phyloP scores from a whole-genome alignment of 495 filamentous ascomycete genomes.

The Penicillium samsonianum region DNA sequence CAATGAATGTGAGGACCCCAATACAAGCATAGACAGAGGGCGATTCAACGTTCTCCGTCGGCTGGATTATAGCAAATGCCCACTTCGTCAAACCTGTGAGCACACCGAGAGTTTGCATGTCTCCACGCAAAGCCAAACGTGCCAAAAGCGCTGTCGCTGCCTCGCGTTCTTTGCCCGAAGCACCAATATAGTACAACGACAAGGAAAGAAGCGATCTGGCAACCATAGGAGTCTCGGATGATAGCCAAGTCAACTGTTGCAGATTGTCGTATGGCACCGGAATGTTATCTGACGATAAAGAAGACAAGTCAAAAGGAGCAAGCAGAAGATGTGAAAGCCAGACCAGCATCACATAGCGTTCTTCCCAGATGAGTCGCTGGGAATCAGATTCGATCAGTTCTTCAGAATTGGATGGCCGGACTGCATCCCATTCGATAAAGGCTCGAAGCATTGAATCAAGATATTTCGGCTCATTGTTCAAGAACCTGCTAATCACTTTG shows the following conservation, averaged over 20 bases:
- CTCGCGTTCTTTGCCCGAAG: constrained; percentile 82
- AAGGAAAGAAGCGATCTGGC: constrained; percentile 68
- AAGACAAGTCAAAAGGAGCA: constrained; percentile 88
- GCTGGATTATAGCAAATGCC: constrained; percentile 60
- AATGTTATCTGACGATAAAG: constrained; percentile 67
- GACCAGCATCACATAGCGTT: constrained; percentile 81
- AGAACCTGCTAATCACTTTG: constrained; percentile 86
- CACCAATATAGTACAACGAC: constrained; percentile 68
- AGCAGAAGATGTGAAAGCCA: constrained; percentile 93
- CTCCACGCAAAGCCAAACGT: constrained; percentile 74
- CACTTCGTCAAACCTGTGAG: constrained; percentile 64
- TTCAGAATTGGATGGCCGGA: constrained; percentile 8
- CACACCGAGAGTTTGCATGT: constrained; percentile 81
- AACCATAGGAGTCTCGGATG: constrained; percentile 62
- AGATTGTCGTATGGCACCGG: constrained; percentile 34
- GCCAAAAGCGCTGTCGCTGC: constrained; percentile 81
- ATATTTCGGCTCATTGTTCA: constrained; percentile 82
- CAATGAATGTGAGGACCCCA: constrained; percentile 76
- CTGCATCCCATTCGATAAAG: constrained; percentile 55
- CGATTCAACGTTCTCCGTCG: constrained; percentile 31
- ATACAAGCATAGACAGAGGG: constrained; percentile 61
- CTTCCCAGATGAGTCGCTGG: constrained; percentile 70
- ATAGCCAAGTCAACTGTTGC: constrained; percentile 24
- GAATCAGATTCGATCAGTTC: constrained; percentile 12
- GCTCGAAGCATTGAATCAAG: constrained; percentile 76